These are phyloP conservation scores for Calonectria multiphialidica DNA, from an alignment of 2,329 filamentous ascomycete genomes.

Conservation along the genomic window DNA sequence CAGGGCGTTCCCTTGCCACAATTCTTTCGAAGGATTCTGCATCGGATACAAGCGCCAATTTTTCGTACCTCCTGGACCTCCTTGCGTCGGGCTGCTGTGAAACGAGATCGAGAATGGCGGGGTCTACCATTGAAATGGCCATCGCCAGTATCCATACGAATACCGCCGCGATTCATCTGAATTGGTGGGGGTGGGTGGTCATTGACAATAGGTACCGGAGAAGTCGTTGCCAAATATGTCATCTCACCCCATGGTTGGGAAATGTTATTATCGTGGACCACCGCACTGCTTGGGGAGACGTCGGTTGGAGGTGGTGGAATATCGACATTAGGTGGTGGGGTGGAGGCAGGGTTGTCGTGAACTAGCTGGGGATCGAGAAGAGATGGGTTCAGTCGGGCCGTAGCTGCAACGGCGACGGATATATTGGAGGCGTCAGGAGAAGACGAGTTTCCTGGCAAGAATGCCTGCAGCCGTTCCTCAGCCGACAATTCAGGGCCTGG, in stretches of 20 bases:
- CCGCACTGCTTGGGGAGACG: slow-evolving; percentile 36
- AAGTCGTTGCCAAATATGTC: slow-evolving; percentile 58
- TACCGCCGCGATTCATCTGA: slow-evolving; percentile 58
- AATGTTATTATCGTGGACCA: slow-evolving; percentile 38
- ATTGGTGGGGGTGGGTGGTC: slow-evolving; percentile 48
- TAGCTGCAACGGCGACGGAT: slow-evolving; percentile 68
- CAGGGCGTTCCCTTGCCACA: slow-evolving; percentile 75
- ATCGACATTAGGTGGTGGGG: slow-evolving; percentile 45
- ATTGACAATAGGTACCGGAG: slow-evolving; percentile 46
- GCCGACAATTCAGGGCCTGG: slow-evolving; percentile 53
- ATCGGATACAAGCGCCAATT: slow-evolving; percentile 74
- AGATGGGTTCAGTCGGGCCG: slow-evolving; percentile 66
- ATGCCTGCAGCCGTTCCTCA: slow-evolving; percentile 64
- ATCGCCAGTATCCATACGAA: slow-evolving; percentile 64
- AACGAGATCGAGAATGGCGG: slow-evolving; percentile 68
- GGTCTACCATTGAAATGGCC: slow-evolving; percentile 59
- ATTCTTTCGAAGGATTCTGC: slow-evolving; percentile 74
- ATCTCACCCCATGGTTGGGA: slow-evolving; percentile 66
- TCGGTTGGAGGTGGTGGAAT: slow-evolving; percentile 36
- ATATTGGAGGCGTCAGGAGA: slow-evolving; percentile 62
- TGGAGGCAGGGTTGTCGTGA: slow-evolving; percentile 45
- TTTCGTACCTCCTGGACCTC: slow-evolving; percentile 75
- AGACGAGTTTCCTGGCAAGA: slow-evolving; percentile 52
- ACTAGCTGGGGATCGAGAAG: slow-evolving; percentile 66
- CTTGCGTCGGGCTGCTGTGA: slow-evolving; percentile 69